Evolutionary conservation across 371 early-diverging fungal genomes (phyloP), one percentile per base, ranked within the genome.

Genomic region (Agmasoma carcini): DNA sequence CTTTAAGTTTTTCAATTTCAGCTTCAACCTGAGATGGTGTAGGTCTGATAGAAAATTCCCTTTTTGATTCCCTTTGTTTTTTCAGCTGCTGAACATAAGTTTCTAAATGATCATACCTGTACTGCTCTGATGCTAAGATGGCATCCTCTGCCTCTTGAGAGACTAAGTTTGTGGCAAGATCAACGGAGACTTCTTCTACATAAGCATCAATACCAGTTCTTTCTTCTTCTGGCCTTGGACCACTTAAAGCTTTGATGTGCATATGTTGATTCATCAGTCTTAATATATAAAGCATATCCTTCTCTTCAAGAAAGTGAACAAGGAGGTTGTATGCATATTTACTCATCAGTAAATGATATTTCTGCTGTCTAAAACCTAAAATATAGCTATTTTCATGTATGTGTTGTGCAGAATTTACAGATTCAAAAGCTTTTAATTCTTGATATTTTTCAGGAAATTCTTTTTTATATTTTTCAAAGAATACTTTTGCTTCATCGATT

Each of bases 241-340:
- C 73, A 22, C 57, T 52, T 31, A 69, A 66, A 59, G 78, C 84
- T 70, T 84, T 78, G 37, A 98, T 88, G 61, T 84, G 80, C 31
- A 98, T 69, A 65, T 87, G 81, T 70, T 88, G 86, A 69, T 91
- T 92, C 34, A 92, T 81, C n/a, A 94, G 79, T 55, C 87, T 80
- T 62, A 91, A 78, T 54, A 96, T 70, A 33, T 85, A 78, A 61
- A 82, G 80, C 58, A 83, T 80, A 58, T 83, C 80, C 72, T 86
- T 87, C 53, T 88, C 88, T 74, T 91, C 85, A 53, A 95, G 73
- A 72, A 85, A 94, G 40, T 83, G 78, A 41, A 93, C 72, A 52
- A 96, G 80, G 4, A 98, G 80, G 71, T 88, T 87, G 63, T 85
- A 86, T 0, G 90, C 85, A 36, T 87, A 86, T 23, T 82, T 77